These are phyloP conservation scores for Candida jianshihensis DNA, from an alignment of 805 yeast genomes.

Conservation along the genomic window DNA sequence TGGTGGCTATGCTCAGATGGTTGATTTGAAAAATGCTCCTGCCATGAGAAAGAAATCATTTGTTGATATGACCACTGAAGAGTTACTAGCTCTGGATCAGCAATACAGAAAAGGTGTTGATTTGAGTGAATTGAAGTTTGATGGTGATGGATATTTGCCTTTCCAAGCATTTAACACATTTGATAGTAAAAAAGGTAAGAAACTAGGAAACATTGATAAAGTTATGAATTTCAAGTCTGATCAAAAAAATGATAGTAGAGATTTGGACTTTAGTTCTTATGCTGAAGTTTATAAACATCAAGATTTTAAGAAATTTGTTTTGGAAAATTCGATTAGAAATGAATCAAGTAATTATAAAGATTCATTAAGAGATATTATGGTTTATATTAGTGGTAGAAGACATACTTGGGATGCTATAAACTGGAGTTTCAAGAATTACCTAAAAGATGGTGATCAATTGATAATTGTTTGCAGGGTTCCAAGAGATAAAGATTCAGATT, in stretches of 20 bases:
- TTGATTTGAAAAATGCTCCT: neutral
- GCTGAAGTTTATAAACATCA: constrained; percentile 14
- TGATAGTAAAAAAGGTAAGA: constrained; percentile 2
- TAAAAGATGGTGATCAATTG: constrained; percentile 21
- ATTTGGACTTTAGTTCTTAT: constrained; percentile 14
- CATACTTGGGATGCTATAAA: constrained; percentile 22
- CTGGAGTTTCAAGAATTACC: constrained; percentile 14
- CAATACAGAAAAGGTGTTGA: constrained; percentile 18
- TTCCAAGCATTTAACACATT: constrained; percentile 2
- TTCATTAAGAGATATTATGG: constrained; percentile 14
- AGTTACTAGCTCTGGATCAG: constrained; percentile 19
- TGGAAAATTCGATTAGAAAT: neutral
- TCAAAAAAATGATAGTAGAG: constrained; percentile 4
- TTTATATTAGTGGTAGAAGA: constrained; percentile 17
- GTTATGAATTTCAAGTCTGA: constrained; percentile 8
- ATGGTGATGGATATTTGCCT: constrained; percentile 20
- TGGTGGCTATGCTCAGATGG: neutral
- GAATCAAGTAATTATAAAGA: constrained; percentile 1
- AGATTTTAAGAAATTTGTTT: constrained; percentile 10
- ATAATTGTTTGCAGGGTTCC: constrained; percentile 16
- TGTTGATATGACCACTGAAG: constrained; percentile 21
- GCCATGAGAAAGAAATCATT: constrained; percentile 16
- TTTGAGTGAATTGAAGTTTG: constrained; percentile 16
- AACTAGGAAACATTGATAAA: constrained; percentile 17
- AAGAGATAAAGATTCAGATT: constrained; percentile 1